Conservation (phyloP, 208 protist genomes). For the Leishmania lainsoni region DNA sequence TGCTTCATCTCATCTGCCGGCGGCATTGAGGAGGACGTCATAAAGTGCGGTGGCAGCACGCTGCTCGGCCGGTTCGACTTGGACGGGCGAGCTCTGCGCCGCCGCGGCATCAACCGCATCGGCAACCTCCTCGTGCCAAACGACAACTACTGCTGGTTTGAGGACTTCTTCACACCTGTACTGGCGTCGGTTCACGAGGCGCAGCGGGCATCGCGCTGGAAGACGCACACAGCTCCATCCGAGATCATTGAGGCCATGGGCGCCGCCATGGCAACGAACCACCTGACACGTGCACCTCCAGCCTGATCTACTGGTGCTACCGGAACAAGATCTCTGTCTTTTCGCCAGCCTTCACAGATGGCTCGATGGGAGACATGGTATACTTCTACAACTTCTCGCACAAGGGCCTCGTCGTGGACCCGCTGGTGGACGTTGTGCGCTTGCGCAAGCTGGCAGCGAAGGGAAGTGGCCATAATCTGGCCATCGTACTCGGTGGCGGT, state of each 20-base stretch:
- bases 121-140: constrained; percentile 99
- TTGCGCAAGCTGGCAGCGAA: constrained; percentile 40
- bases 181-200: constrained; percentile 92
- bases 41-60: constrained; percentile 98
- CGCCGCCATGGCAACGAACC: constrained; percentile 66
- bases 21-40: constrained; percentile 99
- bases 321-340: constrained; percentile 99
- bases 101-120: constrained; percentile 97
- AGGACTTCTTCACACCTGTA: constrained; percentile 99
- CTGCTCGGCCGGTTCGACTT: constrained; percentile 95
- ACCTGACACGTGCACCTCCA: constrained; percentile 93
- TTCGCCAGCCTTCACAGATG: constrained; percentile 99
- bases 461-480: constrained; percentile 34
- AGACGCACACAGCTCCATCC: constrained; percentile 91
- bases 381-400: constrained; percentile 99
- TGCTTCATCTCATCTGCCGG: constrained; percentile 98
- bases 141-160: constrained; percentile 99
- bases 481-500: constrained; percentile 82
- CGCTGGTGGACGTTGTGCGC: constrained; percentile 85
- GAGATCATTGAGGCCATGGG: constrained; percentile 97
- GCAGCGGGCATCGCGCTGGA: constrained; percentile 82
- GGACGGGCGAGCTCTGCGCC: constrained; percentile 88
- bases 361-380: constrained; percentile 99
- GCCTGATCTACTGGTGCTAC: constrained; percentile 98
- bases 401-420: constrained; percentile 97